Conservation (phyloP, 108 stramenopile genomes). For the Conticribra guillardii region DNA sequence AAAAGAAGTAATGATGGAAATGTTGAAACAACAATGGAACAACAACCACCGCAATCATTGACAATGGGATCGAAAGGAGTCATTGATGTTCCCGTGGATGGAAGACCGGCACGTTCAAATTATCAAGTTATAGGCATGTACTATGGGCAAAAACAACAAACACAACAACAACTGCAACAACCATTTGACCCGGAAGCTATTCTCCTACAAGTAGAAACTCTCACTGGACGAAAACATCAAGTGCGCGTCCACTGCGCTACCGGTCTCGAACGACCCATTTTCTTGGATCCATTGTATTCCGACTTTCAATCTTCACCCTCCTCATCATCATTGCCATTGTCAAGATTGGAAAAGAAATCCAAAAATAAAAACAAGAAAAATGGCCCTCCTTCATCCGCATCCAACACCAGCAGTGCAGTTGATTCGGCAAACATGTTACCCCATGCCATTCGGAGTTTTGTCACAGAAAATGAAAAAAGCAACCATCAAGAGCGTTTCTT, state of each 20-base stretch:
- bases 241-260: conserved; percentile 75
- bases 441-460: too few species aligned
- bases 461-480: not conserved
- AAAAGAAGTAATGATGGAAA: too few species aligned
- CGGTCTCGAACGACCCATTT: conserved; percentile 56
- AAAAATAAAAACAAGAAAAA: conserved; percentile 10
- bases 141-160: conserved; percentile 2
- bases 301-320: not conserved
- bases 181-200: conserved; percentile 23
- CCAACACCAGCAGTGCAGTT: too few species aligned
- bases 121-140: conserved; percentile 38
- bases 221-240: conserved; percentile 84
- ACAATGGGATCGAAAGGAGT: conserved; percentile 30
- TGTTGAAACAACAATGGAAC: too few species aligned
- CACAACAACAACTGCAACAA: too few species aligned
- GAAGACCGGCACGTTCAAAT: conserved; percentile 55
- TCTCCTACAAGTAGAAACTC: conserved; percentile 58
- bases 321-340: not conserved
- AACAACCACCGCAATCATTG: too few species aligned
- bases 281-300: conserved; percentile 62
- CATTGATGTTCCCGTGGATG: conserved; percentile 54
- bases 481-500: conserved; percentile 51
- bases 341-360: conserved; percentile 12
- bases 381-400: not conserved
- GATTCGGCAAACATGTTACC: too few species aligned